Evolutionary conservation across 306 rosid species (phyloP), one percentile per base, ranked within the genome.

Genomic region (Corylus avellana): DNA sequence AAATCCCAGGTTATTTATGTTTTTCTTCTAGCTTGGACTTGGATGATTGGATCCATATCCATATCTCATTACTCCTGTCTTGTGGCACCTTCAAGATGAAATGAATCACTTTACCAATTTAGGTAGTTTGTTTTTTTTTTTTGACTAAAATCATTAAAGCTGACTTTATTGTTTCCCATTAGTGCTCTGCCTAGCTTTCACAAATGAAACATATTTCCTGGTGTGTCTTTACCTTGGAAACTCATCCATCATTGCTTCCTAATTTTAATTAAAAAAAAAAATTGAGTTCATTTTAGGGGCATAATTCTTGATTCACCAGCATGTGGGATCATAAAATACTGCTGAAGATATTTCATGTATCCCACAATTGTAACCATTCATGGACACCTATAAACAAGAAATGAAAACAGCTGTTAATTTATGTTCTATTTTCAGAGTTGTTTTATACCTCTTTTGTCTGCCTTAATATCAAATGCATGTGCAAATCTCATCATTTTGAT

Each of bases 401-500:
- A 32, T 8, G 68, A 37, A 62, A 62, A 62, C 4, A 0, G 68
- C 44, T 64, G 49, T 48, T 3, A 50, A 53, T 51, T n/a, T 58
- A n/a, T 12, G 17, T 67, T 5, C 51, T 58, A 77, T 54, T 58
- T 14, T 77, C 81, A 47, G 55, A 61, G 79, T 74, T 84, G 64
- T 46, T 87, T 59, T 44, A 17, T 70, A 27, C 42, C 42, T 39
- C 42, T 42, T 42, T 42, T 42, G 7, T 42, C 46, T 42, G 8
- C 46, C 46, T 42, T 5, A 42, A 42, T 68, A 22, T 58, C 5
- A 32, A 32, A 13, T 13, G 11, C 62, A 25, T 74, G 50, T 29
- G 72, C 70, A 75, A 62, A 10, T 70, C 73, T 57, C 82, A 63
- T 79, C 66, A 70, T 75, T 79, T 73, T 47, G 67, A 44, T 77